phyloP scores from a whole-genome alignment of 2,329 filamentous ascomycete genomes.

The Cladosporium sp. region DNA sequence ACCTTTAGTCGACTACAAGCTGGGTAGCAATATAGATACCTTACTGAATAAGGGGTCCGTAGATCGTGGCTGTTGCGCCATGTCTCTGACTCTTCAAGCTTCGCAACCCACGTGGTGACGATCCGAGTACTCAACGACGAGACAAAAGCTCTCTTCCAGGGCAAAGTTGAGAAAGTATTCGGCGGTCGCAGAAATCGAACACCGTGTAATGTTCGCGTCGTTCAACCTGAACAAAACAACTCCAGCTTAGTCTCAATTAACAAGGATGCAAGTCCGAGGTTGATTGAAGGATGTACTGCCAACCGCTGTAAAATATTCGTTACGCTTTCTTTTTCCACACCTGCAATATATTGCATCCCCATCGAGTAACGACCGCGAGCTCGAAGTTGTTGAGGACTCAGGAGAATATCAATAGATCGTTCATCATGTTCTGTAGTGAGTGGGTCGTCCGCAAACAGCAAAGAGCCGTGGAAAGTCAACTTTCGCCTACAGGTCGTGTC shows the following conservation, averaged over 20 bases:
- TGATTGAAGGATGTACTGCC: neutral
- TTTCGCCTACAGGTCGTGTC: neutral
- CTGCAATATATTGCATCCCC: neutral
- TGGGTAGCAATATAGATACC: neutral
- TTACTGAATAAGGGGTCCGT: neutral
- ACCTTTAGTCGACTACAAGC: neutral
- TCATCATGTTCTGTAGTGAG: neutral
- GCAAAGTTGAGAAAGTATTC: neutral
- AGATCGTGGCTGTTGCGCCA: neutral
- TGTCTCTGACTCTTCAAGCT: neutral
- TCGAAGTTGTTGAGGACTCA: neutral
- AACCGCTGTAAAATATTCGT: neutral
- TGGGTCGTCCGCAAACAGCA: neutral
- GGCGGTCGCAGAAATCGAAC: neutral
- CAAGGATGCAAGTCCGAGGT: neutral
- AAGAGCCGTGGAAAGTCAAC: neutral
- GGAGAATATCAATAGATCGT: neutral
- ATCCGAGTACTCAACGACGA: neutral
- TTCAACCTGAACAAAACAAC: neutral
- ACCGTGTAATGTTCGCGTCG: neutral
- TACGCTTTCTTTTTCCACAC: neutral
- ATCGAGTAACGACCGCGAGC: neutral
- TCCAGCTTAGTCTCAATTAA: neutral
- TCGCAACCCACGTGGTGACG: neutral
- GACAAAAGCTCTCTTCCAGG: neutral